Evolutionary conservation across 371 early-diverging fungal species (phyloP), one percentile per base, ranked within the genome.

Genomic region (Dichotomocladium elegans): DNA sequence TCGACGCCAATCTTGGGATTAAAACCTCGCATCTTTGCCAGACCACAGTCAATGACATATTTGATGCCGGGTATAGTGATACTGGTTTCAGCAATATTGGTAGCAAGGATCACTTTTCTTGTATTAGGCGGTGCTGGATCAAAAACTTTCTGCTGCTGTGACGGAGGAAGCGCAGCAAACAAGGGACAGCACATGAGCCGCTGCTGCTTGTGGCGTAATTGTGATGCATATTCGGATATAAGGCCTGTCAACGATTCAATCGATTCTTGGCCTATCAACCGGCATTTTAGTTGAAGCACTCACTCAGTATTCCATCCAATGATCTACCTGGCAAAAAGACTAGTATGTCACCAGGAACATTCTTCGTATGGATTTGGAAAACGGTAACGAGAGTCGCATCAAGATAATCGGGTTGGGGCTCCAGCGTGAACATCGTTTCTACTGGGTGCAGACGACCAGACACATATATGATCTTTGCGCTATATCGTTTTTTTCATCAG

Each of bases 11-110:
- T 85, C 29, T 94, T 86, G 31, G 98, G 95, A 69, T 96, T 95
- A 70, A 92, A 94, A 21, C 93, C 95, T 72, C 95, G 97, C 58
- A 95, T 89, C 66, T 99, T 99, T 7, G 96, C 83, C 52, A 98
- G 87, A 0, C 99, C 99, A 33, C 94, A 93, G 63, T 99, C 99
- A 30, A 99, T 86, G 33, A 99, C 99, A 74, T 98, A 99, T 19
- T 90, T 92, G 47, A 99, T 92, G 30, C 97, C 95, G 56, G 95
- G 94, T 52, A 99, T 99, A 3, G 99, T 99, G 47, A 99, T 82
- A 43, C 96, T 95, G 2, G 99, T 99, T 75, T 99, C 99, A 11
- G 99, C 98, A 71, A 99, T 92, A 67, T 99, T 99, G 34, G 99
- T 92, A 2, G 98, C 88, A 8, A 99, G 83, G 25, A 99, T 92